Conservation (phyloP, 2,329 filamentous ascomycete species). For the Pestalotiopsis sp. region DNA sequence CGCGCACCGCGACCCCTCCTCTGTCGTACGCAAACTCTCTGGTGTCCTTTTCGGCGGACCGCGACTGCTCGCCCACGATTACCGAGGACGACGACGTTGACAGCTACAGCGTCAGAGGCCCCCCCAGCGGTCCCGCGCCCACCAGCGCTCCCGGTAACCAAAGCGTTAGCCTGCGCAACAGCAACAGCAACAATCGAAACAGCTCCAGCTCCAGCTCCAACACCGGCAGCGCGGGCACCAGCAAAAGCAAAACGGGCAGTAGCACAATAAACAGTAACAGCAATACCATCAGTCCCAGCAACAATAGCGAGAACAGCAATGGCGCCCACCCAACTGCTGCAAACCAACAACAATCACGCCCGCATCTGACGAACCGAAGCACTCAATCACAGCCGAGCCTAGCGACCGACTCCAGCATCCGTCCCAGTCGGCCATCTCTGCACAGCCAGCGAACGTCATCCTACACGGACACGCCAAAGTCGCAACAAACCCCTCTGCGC, state of each 20-base stretch:
- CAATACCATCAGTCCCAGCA: constrained; percentile 18
- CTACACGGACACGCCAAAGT: constrained; percentile 38
- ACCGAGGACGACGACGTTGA: constrained; percentile 50
- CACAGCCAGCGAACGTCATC: constrained; percentile 43
- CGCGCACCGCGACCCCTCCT: constrained; percentile 62
- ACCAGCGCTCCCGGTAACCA: constrained; percentile 21
- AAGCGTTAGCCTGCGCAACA: constrained; percentile 31
- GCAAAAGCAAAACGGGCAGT: constrained; percentile 18
- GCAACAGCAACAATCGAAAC: constrained; percentile 20
- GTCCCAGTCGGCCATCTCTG: constrained; percentile 40
- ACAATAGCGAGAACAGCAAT: constrained; percentile 9
- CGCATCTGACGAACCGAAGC: constrained; percentile 22
- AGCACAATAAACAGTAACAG: constrained; percentile 23
- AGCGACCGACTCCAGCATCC: constrained; percentile 24
- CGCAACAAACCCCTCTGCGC: constrained; percentile 33
- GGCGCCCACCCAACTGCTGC: constrained; percentile 12
- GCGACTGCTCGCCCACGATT: constrained; percentile 60
- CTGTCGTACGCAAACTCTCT: constrained; percentile 61
- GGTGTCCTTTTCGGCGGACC: constrained; percentile 45
- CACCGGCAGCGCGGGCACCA: constrained; percentile 20
- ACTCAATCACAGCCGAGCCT: constrained; percentile 29
- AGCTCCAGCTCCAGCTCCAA: constrained; percentile 19
- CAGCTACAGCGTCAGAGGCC: constrained; percentile 27
- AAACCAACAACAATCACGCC: not conserved
- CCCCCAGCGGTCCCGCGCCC: no score